A percentile compares a stretch with the other conserved stretches of the same genome.
Conservation (phyloP, 371 early-diverging fungal genomes). For the Syncephalastrum sp. region DNA sequence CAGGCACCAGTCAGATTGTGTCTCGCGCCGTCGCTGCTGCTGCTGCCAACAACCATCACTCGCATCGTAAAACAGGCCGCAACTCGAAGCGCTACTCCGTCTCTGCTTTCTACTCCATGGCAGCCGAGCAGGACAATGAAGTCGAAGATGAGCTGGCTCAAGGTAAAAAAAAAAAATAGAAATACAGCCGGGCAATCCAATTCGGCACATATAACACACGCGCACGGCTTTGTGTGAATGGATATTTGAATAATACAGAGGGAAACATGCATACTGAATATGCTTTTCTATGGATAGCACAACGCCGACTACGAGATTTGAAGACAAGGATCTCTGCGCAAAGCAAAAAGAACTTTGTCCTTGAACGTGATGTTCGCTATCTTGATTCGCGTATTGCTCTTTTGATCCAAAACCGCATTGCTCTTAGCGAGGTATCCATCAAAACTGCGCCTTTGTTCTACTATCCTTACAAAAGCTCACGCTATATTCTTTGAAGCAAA, state of each 20-base stretch:
- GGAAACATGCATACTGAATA: too few species aligned
- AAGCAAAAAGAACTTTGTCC: constrained; percentile 93
- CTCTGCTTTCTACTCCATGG: constrained; percentile 91
- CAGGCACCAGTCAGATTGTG: constrained; percentile 30
- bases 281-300: constrained; percentile 51
- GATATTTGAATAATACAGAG: too few species aligned
- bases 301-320: constrained; percentile 81
- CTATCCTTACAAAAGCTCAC: background rate
- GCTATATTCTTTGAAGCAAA: constrained; percentile 51
- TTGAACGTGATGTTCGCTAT: constrained; percentile 93
- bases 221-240: too few species aligned
- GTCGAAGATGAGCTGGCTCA: constrained; percentile 92
- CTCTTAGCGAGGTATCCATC: constrained; percentile 70
- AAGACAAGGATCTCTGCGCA: constrained; percentile 89
- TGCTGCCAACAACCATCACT: constrained; percentile 41
- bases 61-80: constrained; percentile 33
- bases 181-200: background rate
- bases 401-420: constrained; percentile 93
- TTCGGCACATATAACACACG: too few species aligned
- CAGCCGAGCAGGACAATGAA: constrained; percentile 93
- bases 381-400: constrained; percentile 92
- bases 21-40: constrained; percentile 49
- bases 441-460: constrained; percentile 13
- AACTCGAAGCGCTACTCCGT: constrained; percentile 78
- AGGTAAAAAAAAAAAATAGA: constrained; percentile 19